Conservation (phyloP, 768 basidiomycete species). For the Lactarius pseudohatsudake region DNA sequence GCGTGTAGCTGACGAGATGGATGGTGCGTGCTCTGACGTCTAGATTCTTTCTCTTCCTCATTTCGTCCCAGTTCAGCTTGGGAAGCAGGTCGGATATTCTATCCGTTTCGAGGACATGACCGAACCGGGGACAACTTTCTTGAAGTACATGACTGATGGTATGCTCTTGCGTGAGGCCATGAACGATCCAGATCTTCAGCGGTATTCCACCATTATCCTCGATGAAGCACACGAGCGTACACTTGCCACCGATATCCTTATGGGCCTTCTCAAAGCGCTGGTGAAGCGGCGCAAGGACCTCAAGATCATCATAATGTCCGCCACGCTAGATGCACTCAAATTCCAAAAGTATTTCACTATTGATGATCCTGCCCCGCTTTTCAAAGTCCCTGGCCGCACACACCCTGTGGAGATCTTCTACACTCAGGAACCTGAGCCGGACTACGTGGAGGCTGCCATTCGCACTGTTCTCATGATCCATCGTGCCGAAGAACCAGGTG, state of each 20-base stretch:
- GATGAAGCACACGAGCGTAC: conserved; percentile 99
- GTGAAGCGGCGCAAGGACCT: conserved; percentile 81
- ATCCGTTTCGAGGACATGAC: conserved; percentile 99
- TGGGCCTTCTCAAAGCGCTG: conserved; percentile 90
- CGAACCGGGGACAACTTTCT: conserved; percentile 82
- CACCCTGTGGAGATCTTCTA: conserved; percentile 97
- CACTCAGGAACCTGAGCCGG: conserved; percentile 87
- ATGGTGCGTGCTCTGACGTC: conserved; percentile 56
- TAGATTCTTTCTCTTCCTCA: conserved; percentile 21
- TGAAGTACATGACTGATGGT: conserved; percentile 99
- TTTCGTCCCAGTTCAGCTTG: conserved; percentile 68
- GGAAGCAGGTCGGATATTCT: conserved; percentile 94
- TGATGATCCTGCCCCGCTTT: conserved; percentile 60
- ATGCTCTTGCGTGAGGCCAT: conserved; percentile 98
- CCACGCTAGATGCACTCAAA: conserved; percentile 94
- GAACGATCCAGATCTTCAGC: conserved; percentile 85
- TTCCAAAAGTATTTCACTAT: conserved; percentile 92
- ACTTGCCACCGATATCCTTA: conserved; percentile 95
- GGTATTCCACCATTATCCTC: conserved; percentile 97
- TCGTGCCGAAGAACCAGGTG: conserved; percentile 90
- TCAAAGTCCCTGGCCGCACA: conserved; percentile 90
- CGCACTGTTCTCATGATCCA: conserved; percentile 97
- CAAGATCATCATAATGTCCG: conserved; percentile 98
- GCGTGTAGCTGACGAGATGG: conserved; percentile 99
- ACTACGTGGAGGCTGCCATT: conserved; percentile 97